Evolutionary conservation across 805 yeast genomes (phyloP), one percentile per base, ranked within the genome.

Genomic region (Grigorovia humatica): DNA sequence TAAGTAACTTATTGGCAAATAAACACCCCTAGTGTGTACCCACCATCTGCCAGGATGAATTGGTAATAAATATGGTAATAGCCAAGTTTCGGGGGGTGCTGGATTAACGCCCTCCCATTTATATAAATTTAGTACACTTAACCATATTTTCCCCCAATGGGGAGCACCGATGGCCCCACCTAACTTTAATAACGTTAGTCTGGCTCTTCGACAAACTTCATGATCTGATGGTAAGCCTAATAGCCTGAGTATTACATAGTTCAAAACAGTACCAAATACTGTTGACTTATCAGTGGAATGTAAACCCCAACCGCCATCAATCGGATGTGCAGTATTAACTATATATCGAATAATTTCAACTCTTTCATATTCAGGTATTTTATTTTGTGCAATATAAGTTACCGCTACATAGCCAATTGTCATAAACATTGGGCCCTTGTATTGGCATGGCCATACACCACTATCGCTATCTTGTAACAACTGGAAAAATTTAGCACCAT

Each of bases 231-330:
- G 69, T 58, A 93, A 63, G 0, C 99, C 99, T 48, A 91, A 69
- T 13, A 93, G 67, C 55, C 99, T 75, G 54, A 93, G 72, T n/a
- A 73, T 71, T 8, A 91, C 83, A 66, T 93, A 93, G 67, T 89
- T 90, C 58, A 93, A 76, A 0, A 87, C 74, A 1, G 99, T 93
- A 5, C 99, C 99, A 66, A 90, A 90, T 58, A 93, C 93, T 0
- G 99, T 93, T 9, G 93, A 82, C 65, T 91, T 93, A 65, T 93
- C 99, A 49, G 80, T 82, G 4, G 89, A 80, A 65, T 93, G 97
- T 42, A 93, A 73, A 0, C 99, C 99, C 99, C 99, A 93, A 1
- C 99, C 99, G n/a, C 99, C 99, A 67, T 93, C 99, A 0, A 90
- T 96, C 0, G 97, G 97, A 65, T 93, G 96, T 0, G 97, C 83